Evolutionary conservation across 345 rosid species (phyloP), one percentile per base, ranked within the genome.

Genomic region (Erodium maritimum): DNA sequence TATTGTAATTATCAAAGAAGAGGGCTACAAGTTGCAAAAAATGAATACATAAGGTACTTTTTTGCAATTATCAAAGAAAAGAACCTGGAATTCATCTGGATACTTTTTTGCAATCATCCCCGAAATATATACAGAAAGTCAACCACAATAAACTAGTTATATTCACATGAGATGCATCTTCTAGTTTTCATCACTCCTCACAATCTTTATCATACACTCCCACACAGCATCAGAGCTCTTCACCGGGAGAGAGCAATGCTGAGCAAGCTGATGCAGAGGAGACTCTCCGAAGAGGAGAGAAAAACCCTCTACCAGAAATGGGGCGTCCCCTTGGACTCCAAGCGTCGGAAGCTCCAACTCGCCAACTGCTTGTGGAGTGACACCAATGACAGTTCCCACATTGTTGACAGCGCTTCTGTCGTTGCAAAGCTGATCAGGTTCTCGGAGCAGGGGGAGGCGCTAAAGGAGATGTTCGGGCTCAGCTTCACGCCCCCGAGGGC

Each of bases 401-500:
- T 83, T 11, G 68, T 17, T 0, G 94, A 89, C 65, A 93, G 99
- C 20, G 91, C 95, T 19, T 65, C 85, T 0, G 69, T 93, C 22
- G 82, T 93, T 21, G 95, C 95, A 1, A 93, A 87, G 77, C 78
- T 93, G 52, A 78, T 82, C 19, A 78, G 82, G 69, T 85, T 93
- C 54, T 80, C 80, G 10, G 96, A 85, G 63, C 91, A 89, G 59
- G 99, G 94, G 23, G 71, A 75, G 20, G 91, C 82, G 23, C 76
- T 83, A 33, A 89, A 89, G 75, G 94, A 82, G 71, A 86, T 85
- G 95, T 83, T 89, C 55, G 95, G 99, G 7, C 87, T 89, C 54
- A 89, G 89, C 74, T 89, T 93, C 76, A 75, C 91, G 9, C 82
- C 90, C 21, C 79, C 85, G 2, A 67, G 67, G 54, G 56, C 75